Evolutionary conservation across 805 yeast genomes (phyloP).

Genomic region (Wickerhamomyces alni): DNA sequence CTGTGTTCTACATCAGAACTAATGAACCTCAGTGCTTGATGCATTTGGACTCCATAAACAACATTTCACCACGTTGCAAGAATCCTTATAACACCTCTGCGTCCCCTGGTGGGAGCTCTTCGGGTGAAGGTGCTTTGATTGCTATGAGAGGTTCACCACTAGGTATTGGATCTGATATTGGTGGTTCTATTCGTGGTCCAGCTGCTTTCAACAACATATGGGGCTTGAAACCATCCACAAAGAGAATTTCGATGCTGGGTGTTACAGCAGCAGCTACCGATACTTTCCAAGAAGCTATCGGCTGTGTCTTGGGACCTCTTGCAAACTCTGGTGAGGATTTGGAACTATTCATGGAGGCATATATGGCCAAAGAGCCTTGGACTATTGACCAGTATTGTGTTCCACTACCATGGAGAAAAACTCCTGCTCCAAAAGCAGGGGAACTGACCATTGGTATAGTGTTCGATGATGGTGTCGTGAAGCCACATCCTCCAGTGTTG

Average conservation of each 20-base stretch:
- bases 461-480: conserved; percentile 59
- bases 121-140: conserved; percentile 65
- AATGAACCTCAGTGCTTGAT: conserved; percentile 64
- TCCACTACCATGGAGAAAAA: conserved; percentile 37
- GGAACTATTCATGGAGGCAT: conserved; percentile 59
- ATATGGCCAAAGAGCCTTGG: conserved; percentile 51
- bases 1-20: conserved; percentile 59
- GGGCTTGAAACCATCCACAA: conserved; percentile 60
- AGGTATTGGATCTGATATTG: conserved; percentile 68
- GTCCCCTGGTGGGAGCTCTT: conserved; percentile 68
- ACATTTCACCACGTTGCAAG: conserved; percentile 52
- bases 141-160: conserved; percentile 54
- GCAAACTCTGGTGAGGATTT: conserved; percentile 60
- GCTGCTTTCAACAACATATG: conserved; percentile 57
- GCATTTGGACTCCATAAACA: conserved; percentile 61
- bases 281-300: conserved; percentile 44
- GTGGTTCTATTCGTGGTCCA: conserved; percentile 65
- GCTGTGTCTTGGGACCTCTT: conserved; percentile 65
- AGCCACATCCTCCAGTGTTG: conserved; percentile 59
- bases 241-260: conserved; percentile 38
- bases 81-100: conserved; percentile 52
- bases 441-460: conserved; percentile 54
- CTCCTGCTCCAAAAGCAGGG: conserved; percentile 28
- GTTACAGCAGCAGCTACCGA: conserved; percentile 8
- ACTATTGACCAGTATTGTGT: conserved; percentile 38